Evolutionary conservation across 2,329 filamentous ascomycete species (phyloP).

Genomic region (Xylogone sp.): DNA sequence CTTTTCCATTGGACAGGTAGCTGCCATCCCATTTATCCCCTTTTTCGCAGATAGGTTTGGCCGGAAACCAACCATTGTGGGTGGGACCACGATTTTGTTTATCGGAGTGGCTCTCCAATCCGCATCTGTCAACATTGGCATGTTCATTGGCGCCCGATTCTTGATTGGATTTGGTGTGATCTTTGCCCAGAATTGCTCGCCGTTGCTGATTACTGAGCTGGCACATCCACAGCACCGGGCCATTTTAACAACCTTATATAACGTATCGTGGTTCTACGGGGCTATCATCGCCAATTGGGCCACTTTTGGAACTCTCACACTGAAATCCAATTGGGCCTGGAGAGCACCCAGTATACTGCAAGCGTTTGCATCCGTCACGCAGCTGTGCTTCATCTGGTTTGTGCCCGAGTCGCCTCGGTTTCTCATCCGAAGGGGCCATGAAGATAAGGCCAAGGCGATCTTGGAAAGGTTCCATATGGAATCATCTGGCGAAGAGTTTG

Average conservation of each 20-base stretch:
- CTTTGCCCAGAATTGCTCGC: conserved; percentile 32
- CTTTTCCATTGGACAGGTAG: background rate
- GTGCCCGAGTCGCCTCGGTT: conserved; percentile 11
- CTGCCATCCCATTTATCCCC: conserved; percentile 36
- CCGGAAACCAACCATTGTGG: background rate
- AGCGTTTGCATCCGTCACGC: conserved; percentile 22
- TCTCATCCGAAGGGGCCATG: conserved; percentile 11
- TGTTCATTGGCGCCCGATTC: conserved; percentile 36
- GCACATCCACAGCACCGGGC: conserved; percentile 50
- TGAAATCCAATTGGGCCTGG: conserved; percentile 25
- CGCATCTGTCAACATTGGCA: conserved; percentile 30
- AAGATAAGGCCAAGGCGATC: conserved; percentile 23
- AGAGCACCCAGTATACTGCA: conserved; percentile 29
- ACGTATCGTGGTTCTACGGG: conserved; percentile 36
- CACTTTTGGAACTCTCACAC: conserved; percentile 21
- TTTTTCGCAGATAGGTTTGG: conserved; percentile 35
- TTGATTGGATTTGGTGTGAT: conserved; percentile 30
- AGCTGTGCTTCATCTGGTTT: conserved; percentile 23
- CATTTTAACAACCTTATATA: conserved; percentile 50
- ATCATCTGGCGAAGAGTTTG: conserved; percentile 27
- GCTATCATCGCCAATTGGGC: conserved; percentile 27
- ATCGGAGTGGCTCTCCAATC: conserved; percentile 36
- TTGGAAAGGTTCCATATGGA: conserved; percentile 30
- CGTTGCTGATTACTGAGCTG: conserved; percentile 48
- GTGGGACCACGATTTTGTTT: conserved; percentile 30